Evolutionary conservation across 1,284 basidiomycete species (phyloP).

Genomic region (Amylostereum chailletii): DNA sequence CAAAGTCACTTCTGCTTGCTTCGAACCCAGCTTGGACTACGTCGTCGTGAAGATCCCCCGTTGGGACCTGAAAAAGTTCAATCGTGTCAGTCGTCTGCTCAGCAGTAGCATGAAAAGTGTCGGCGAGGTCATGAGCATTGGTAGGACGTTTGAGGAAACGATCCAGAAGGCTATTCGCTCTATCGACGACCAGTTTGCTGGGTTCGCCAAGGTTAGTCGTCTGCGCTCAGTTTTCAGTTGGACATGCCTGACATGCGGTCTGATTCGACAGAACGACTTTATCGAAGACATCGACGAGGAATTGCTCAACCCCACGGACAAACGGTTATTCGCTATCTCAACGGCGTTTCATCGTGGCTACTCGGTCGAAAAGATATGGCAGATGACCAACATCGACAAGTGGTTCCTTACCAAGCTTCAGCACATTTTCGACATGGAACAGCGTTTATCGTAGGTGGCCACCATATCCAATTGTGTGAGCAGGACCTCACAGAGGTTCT

Average conservation of each 20-base stretch:
- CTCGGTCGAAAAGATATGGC: conserved; percentile 92
- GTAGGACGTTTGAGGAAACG: conserved; percentile 95
- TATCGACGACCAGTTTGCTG: conserved; percentile 91
- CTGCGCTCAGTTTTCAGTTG: not conserved
- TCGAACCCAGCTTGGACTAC: conserved; percentile 97
- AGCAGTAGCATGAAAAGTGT: conserved; percentile 98
- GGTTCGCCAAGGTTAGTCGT: conserved; percentile 73
- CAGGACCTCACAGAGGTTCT: not conserved
- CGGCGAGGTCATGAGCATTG: conserved; percentile 99
- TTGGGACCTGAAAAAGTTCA: conserved; percentile 99
- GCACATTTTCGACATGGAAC: conserved; percentile 77
- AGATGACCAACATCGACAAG: conserved; percentile 95
- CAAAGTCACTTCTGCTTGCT: conserved; percentile 93
- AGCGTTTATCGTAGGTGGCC: conserved; percentile 54
- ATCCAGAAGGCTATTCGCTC: conserved; percentile 97
- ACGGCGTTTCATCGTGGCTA: conserved; percentile 86
- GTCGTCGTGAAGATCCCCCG: conserved; percentile 97
- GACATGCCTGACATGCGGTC: not conserved
- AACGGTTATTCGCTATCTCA: conserved; percentile 87
- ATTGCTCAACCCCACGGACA: conserved; percentile 83
- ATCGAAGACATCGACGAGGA: conserved; percentile 84
- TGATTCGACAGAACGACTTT: conserved; percentile 58
- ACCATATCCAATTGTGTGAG: not conserved
- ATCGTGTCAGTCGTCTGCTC: conserved; percentile 77
- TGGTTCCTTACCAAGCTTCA: conserved; percentile 95